A percentile compares a stretch with the other conserved stretches of the same genome.
Conservation (phyloP, 305 asterid genomes). For the Solanum hybrid region DNA sequence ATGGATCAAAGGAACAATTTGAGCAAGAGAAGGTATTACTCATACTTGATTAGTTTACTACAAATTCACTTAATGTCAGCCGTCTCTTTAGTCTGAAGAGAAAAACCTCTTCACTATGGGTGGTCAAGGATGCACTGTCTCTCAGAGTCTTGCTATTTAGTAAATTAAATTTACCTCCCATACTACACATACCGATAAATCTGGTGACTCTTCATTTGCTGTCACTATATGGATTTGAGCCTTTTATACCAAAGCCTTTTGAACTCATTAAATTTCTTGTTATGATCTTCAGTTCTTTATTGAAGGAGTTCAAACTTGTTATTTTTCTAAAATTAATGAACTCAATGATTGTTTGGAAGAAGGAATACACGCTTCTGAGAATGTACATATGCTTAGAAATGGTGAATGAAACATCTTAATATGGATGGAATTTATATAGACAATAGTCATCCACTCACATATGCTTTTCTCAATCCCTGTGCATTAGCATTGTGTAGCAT, state of each 20-base stretch:
- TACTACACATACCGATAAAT: background rate
- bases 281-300: background rate
- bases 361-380: background rate
- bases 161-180: background rate
- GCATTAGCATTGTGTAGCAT: background rate
- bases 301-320: background rate
- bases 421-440: background rate
- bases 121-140: background rate
- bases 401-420: background rate
- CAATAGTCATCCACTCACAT: background rate
- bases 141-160: background rate
- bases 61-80: background rate
- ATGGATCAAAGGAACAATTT: constrained; percentile 14
- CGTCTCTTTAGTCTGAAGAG: background rate
- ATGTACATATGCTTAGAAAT: background rate
- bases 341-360: background rate
- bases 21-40: constrained; percentile 29
- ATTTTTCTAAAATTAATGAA: background rate
- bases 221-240: background rate
- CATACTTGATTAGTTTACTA: constrained; percentile 7
- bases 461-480: background rate
- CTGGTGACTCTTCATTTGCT: background rate
- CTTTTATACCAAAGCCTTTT: background rate
- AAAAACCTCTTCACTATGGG: background rate
- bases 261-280: background rate